Evolutionary conservation across 176 grass and related monocot genomes (phyloP).

Genomic region (Zea mays): Zm-B73-REFERENCE-NAM-5.0 NC_050099.1:182091501-182092000

Average conservation of each 20-base stretch:
- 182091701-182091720: not conserved
- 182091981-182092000: not conserved
- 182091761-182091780: not conserved
- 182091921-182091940: not conserved
- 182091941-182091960: not conserved
- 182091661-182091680: constrained; percentile 19
- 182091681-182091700: constrained; percentile 13
- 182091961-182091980: not conserved
- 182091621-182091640: constrained; percentile 2
- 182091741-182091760: not conserved
- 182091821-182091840: not conserved
- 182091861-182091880: not conserved
- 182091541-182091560: constrained; percentile 88
- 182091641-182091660: constrained; percentile 29
- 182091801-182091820: not conserved
- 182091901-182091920: not conserved
- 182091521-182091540: constrained; percentile 79
- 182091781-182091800: not conserved
- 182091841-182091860: not conserved
- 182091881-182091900: not conserved
- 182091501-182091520: constrained; percentile 73
- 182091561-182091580: constrained; percentile 94
- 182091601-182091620: constrained; percentile 25
- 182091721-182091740: not conserved
- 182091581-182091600: constrained; percentile 71